Conservation (phyloP, 352 stramenopile genomes). For the Phytopythium helicoides region DNA sequence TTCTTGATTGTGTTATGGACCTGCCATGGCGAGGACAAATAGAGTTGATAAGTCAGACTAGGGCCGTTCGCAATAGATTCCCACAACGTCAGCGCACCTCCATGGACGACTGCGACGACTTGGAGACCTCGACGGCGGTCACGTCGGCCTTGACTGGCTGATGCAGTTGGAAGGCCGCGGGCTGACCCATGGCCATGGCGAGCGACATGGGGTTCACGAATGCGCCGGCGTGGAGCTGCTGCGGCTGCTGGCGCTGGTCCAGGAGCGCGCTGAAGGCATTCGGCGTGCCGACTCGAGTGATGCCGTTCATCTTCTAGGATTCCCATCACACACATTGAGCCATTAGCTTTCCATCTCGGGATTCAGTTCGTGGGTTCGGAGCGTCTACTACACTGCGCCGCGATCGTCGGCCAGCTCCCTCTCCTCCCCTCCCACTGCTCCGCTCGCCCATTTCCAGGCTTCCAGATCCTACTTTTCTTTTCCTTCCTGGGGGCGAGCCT, state of each 20-base stretch:
- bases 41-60: too few relatives aligned
- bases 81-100: too few relatives aligned
- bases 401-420: background rate
- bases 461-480: too few relatives aligned
- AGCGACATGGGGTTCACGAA: conserved; percentile 7
- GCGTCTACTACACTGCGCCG: background rate
- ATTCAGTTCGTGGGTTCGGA: background rate
- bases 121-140: too few relatives aligned
- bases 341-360: background rate
- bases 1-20: background rate
- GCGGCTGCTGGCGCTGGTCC: conserved; percentile 7
- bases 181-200: conserved; percentile 5
- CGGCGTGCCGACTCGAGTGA: background rate
- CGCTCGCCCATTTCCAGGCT: too few relatives aligned
- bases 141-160: background rate
- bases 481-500: too few relatives aligned
- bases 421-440: background rate
- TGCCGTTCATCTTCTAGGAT: conserved; percentile 1
- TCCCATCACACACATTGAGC: background rate
- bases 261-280: background rate
- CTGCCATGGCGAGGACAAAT: too few relatives aligned
- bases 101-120: too few relatives aligned
- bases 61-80: too few relatives aligned
- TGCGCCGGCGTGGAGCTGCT: conserved; percentile 1
- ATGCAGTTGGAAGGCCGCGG: background rate